Base-by-base conservation (phyloP, 148 eudicot genomes). In the Silene latifolia region DNA sequence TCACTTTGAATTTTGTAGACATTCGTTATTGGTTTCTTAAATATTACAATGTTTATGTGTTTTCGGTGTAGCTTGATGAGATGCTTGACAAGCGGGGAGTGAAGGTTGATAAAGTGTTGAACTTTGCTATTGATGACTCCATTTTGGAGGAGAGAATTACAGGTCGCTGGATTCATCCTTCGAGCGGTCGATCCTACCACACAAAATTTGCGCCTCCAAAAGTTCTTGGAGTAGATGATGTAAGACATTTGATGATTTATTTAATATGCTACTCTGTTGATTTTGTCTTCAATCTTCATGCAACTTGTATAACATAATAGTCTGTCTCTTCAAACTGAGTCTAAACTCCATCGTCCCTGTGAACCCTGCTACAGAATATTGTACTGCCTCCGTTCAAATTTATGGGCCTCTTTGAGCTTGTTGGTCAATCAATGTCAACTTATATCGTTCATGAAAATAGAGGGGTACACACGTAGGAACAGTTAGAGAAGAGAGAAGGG, bases 141-240 rank as follows among this genome's bases (percentile, higher is more conserved):
- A 82, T 93, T 80, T 83, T 93, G 85, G 98, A 93, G 79, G 98
- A 93, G 83, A 89, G 98, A 76, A 91, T 93, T 61, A 93, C 98
- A 72, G 98, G 98, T 27, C 95, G 98, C 7, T 89, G 98, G 97
- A 89, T 91, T 69, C 97, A 91, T 83, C 89, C 95, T 51, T 82
- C 97, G 25, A 93, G 97, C 80, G 98, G 98, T 69, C 88, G 98
- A 25, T 79, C 86, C 27, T 93, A 93, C 87, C 98, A 93, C 87
- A 86, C 93, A 72, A 93, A 93, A 72, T 93, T 87, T 74, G 97
- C 97, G 47, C 98, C 98, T 72, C 97, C 98, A 20, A 93, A 91
- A 85, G 87, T 67, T 6, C 89, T 91, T 47, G 95, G 95, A 13
- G 80, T 82, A 27, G 98, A 93, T 87, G 97, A 93, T 89, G 97